Conservation (phyloP, 768 basidiomycete genomes). For the Clitopilus hobsonii region DNA sequence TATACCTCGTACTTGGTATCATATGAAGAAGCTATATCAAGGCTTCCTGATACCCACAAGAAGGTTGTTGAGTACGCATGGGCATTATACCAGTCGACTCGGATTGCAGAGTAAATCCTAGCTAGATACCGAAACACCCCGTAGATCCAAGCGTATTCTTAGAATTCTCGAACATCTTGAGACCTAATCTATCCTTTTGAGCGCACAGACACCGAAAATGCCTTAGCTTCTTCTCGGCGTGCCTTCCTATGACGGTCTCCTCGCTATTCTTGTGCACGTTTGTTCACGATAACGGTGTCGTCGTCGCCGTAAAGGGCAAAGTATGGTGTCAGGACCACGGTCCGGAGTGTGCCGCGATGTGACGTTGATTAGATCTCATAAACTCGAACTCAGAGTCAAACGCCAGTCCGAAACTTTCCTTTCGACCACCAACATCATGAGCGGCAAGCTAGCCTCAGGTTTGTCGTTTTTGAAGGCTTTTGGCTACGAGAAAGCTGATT, state of each 20-base stretch:
- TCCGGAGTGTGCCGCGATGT: constrained; percentile 1
- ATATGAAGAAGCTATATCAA: too few species aligned
- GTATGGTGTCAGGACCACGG: not conserved
- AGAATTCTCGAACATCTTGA: not conserved
- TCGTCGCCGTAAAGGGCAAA: not conserved
- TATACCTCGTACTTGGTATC: too few species aligned
- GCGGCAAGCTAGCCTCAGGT: constrained; percentile 64
- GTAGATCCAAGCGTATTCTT: not conserved
- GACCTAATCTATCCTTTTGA: not conserved
- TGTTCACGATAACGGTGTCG: not conserved
- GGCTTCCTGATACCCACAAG: too few species aligned
- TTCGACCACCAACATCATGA: constrained; percentile 35
- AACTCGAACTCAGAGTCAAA: not conserved
- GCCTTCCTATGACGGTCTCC: not conserved
- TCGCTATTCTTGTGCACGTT: not conserved
- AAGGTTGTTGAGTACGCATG: too few species aligned
- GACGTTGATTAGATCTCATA: not conserved
- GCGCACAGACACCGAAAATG: not conserved
- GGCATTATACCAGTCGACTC: too few species aligned
- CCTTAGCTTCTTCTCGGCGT: not conserved
- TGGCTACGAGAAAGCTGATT: constrained; percentile 1
- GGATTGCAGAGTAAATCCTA: too few species aligned
- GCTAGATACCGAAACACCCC: too few species aligned
- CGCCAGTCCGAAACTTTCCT: not conserved
- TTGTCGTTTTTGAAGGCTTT: not conserved